A percentile compares a stretch with the other conserved stretches of the same genome.
Evolutionary conservation across 495 filamentous ascomycete genomes (phyloP).

Genomic region (Chlorociboria aeruginascens): DNA sequence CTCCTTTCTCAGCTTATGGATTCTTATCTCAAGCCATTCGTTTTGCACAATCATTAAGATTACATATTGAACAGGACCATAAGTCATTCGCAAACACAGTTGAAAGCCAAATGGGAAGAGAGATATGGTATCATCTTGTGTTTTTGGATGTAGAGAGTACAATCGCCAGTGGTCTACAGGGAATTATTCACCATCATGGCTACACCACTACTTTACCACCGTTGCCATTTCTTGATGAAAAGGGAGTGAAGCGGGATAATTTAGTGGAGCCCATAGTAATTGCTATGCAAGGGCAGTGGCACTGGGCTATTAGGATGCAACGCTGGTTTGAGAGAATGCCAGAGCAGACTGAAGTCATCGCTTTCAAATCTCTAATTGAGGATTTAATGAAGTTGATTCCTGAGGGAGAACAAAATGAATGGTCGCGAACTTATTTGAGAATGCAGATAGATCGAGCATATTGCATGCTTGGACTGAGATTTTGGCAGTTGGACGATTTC

Average conservation of each 20-base stretch:
- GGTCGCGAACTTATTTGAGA: conserved; percentile 1
- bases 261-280: not conserved
- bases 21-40: conserved; percentile 2
- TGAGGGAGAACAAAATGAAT: not conserved
- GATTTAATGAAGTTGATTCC: not conserved
- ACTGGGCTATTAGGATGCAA: conserved; percentile 1
- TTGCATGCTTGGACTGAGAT: conserved; percentile 4
- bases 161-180: conserved; percentile 1
- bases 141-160: conserved; percentile 2
- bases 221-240: not conserved
- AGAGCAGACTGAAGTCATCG: not conserved
- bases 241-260: not conserved
- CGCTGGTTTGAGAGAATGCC: not conserved
- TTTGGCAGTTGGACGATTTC: conserved; percentile 4
- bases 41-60: not conserved
- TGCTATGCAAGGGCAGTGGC: not conserved
- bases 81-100: not conserved
- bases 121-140: conserved; percentile 1
- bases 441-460: conserved; percentile 6
- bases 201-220: not conserved
- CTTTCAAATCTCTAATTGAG: not conserved
- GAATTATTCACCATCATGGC: not conserved
- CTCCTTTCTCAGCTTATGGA: not conserved
- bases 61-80: not conserved
- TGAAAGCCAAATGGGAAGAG: not conserved